Conservation (phyloP, 208 protist genomes). For the Trypanosoma mega region DNA sequence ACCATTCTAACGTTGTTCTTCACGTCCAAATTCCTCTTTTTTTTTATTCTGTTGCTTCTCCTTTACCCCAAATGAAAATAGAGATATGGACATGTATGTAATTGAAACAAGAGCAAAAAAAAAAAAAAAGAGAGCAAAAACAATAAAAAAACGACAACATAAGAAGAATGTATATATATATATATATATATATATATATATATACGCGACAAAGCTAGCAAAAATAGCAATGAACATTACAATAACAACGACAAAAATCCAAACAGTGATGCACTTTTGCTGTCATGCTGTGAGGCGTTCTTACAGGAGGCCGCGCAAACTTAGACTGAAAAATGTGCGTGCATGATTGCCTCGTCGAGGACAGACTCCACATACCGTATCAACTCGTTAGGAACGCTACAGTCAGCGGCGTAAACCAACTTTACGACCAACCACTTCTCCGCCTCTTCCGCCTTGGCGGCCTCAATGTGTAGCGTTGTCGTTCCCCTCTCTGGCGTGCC, state of each 20-base stretch:
- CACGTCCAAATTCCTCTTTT: too few relatives aligned
- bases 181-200: not conserved
- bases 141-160: not conserved
- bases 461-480: slow-evolving; percentile 44
- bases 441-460: slow-evolving; percentile 17
- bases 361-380: slow-evolving; percentile 42
- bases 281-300: slow-evolving; percentile 3
- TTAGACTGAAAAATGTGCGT: slow-evolving; percentile 2
- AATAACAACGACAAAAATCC: not conserved
- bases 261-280: slow-evolving; percentile 2
- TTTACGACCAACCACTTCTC: slow-evolving; percentile 48
- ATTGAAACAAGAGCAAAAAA: not conserved
- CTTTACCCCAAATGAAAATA: too few relatives aligned
- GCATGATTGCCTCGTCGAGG: slow-evolving; percentile 17
- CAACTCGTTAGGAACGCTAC: slow-evolving; percentile 32
- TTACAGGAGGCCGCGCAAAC: slow-evolving; percentile 7
- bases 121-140: not conserved
- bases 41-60: too few relatives aligned
- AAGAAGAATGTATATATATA: not conserved
- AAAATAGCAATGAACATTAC: slow-evolving; percentile 18
- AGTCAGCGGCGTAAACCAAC: slow-evolving; percentile 33
- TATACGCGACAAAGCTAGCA: slow-evolving; percentile 4
- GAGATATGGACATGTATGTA: too few relatives aligned
- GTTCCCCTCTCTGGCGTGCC: too few relatives aligned
- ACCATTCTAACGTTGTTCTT: too few relatives aligned